phyloP scores from a whole-genome alignment of 441 rosid species.

The Corymbia calophylla region DNA sequence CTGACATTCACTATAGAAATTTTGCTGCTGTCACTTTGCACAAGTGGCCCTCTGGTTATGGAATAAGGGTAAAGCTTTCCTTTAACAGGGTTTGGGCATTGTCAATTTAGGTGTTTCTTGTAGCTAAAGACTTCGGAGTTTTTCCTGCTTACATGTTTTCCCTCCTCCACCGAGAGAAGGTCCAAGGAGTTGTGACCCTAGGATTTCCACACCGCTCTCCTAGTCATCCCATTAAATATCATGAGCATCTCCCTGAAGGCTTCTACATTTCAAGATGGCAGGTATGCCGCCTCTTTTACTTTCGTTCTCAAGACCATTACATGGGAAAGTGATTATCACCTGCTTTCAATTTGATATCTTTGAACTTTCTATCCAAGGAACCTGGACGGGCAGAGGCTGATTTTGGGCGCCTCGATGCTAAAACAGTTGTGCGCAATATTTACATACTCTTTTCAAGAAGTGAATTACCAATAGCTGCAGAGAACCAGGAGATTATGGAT shows the following conservation, averaged over 20 bases:
- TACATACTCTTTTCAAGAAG: conserved; percentile 40
- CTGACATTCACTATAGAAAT: neutral
- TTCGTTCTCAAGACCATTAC: neutral
- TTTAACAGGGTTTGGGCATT: neutral
- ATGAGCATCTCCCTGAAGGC: conserved; percentile 35
- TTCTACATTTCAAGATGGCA: conserved; percentile 36
- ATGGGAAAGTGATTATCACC: neutral
- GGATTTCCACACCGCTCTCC: conserved; percentile 35
- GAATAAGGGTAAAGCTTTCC: neutral
- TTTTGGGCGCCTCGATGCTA: conserved; percentile 42
- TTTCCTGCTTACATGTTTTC: conserved; percentile 24
- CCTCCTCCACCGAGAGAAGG: conserved; percentile 28
- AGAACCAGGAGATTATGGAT: conserved; percentile 53
- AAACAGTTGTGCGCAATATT: conserved; percentile 39
- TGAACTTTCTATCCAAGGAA: conserved; percentile 13
- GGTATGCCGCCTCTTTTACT: conserved; percentile 6
- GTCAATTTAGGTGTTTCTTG: conserved; percentile 28
- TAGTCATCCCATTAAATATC: neutral
- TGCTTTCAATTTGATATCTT: neutral
- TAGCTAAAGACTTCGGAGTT: conserved; percentile 45
- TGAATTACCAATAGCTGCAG: conserved; percentile 41
- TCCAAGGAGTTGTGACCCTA: conserved; percentile 30
- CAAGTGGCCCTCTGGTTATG: neutral
- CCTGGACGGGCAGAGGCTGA: conserved; percentile 58
- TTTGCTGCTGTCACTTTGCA: neutral